Evolutionary conservation across 2,329 filamentous ascomycete genomes (phyloP).

Genomic region (Setomelanomma holmii): DNA sequence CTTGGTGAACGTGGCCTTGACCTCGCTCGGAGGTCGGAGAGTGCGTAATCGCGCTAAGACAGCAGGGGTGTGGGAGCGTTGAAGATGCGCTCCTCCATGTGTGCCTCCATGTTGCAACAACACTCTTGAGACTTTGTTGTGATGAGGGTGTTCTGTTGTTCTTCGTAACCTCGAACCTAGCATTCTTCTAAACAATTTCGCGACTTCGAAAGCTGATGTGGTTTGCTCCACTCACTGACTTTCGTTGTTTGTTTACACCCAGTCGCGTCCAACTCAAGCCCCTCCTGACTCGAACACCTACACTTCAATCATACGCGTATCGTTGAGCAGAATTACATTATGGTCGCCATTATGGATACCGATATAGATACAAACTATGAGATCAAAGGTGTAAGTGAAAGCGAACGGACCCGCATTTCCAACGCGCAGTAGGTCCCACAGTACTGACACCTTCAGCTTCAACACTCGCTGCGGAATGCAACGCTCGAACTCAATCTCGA

Average conservation of each 20-base stretch:
- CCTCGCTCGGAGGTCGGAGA: constrained; percentile 22
- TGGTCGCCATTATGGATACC: constrained; percentile 35
- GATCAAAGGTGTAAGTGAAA: constrained; percentile 44
- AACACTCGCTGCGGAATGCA: constrained; percentile 60
- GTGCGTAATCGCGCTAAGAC: constrained; percentile 39
- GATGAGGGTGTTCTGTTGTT: not conserved
- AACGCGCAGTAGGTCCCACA: no score
- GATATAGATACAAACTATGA: constrained; percentile 38
- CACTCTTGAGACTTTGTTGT: not conserved
- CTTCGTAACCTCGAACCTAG: no score
- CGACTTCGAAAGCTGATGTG: not conserved
- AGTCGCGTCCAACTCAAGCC: constrained; percentile 35
- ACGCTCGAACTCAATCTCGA: constrained; percentile 75
- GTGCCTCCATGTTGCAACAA: not conserved
- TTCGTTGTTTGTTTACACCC: constrained; percentile 43
- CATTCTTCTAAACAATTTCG: not conserved
- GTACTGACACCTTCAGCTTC: constrained; percentile 44
- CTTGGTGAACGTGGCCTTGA: constrained; percentile 45
- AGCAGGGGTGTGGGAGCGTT: constrained; percentile 21
- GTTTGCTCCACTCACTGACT: not conserved
- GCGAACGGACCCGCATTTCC: no score
- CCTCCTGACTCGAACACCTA: constrained; percentile 22
- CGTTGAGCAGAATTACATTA: constrained; percentile 29
- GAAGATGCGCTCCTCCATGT: not conserved
- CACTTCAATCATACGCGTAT: constrained; percentile 23